phyloP scores from a whole-genome alignment of 2,329 filamentous ascomycete genomes.

The Rhinocladiella similis region DNA sequence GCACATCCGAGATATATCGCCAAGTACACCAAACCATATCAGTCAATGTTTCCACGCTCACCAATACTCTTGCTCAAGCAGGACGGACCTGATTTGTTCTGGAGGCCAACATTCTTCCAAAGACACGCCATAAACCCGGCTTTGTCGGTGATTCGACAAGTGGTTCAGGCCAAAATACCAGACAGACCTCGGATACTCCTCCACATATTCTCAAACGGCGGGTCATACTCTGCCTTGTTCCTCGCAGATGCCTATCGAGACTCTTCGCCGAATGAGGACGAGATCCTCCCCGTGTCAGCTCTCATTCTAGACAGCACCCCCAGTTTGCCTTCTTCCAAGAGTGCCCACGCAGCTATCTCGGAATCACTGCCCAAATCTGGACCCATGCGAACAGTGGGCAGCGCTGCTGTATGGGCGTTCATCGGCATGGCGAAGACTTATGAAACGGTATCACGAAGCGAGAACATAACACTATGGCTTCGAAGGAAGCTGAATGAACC shows the following conservation, averaged over 20 bases:
- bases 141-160: slow-evolving; percentile 40
- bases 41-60: slow-evolving; percentile 46
- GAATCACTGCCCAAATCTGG: slow-evolving; percentile 19
- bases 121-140: slow-evolving; percentile 41
- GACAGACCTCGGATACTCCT: slow-evolving; percentile 42
- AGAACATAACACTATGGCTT: slow-evolving; percentile 32
- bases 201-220: slow-evolving; percentile 57
- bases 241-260: slow-evolving; percentile 37
- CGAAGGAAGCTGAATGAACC: slow-evolving; percentile 35
- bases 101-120: slow-evolving; percentile 33
- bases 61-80: slow-evolving; percentile 51
- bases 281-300: slow-evolving; percentile 46
- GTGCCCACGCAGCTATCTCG: slow-evolving; percentile 14
- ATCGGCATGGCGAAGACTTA: slow-evolving; percentile 42
- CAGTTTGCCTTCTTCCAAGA: slow-evolving; percentile 8
- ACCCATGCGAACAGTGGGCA: slow-evolving; percentile 7
- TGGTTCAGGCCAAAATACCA: slow-evolving; percentile 27
- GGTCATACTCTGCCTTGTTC: slow-evolving; percentile 44
- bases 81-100: slow-evolving; percentile 40
- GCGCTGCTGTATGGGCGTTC: slow-evolving; percentile 37
- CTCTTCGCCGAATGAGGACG: slow-evolving; percentile 30
- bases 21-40: slow-evolving; percentile 53
- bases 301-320: slow-evolving; percentile 47
- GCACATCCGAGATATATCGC: slow-evolving; percentile 52
- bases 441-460: slow-evolving; percentile 28